These are phyloP conservation scores for Salix arbutifolia DNA, from an alignment of 345 rosid species.

Conservation along the genomic window DNA sequence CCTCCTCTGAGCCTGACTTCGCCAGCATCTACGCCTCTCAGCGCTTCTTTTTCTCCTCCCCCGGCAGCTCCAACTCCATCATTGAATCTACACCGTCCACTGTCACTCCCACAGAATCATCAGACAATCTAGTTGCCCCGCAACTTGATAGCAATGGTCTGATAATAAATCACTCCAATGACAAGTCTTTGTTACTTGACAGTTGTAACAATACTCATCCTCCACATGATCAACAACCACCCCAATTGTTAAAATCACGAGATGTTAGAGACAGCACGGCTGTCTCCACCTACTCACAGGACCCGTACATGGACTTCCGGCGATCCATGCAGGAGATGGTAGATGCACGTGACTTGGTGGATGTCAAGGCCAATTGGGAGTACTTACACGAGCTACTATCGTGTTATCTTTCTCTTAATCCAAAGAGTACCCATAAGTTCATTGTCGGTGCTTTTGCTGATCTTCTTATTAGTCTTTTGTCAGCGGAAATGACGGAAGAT, in stretches of 20 bases:
- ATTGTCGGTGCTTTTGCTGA: slow-evolving; percentile 77
- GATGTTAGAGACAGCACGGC: slow-evolving; percentile 44
- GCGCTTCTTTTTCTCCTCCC: slow-evolving; percentile 89
- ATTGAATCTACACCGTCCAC: slow-evolving; percentile 46
- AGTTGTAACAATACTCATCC: neutral
- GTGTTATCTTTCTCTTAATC: slow-evolving; percentile 69
- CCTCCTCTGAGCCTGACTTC: slow-evolving; percentile 51
- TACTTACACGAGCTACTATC: slow-evolving; percentile 71
- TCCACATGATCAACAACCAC: neutral
- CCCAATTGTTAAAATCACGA: slow-evolving; percentile 1
- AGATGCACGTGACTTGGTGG: slow-evolving; percentile 56
- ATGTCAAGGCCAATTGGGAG: slow-evolving; percentile 60
- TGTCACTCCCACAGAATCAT: slow-evolving; percentile 20
- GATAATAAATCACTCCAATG: neutral
- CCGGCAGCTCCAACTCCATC: slow-evolving; percentile 89
- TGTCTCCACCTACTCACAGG: slow-evolving; percentile 66
- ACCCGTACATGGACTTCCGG: slow-evolving; percentile 80
- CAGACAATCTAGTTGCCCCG: slow-evolving; percentile 3
- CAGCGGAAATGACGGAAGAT: slow-evolving; percentile 4
- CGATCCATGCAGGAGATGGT: slow-evolving; percentile 97
- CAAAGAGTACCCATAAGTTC: slow-evolving; percentile 57
- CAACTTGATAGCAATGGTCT: neutral
- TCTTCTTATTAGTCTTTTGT: slow-evolving; percentile 62
- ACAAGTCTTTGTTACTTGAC: neutral
- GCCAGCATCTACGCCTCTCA: slow-evolving; percentile 66